Evolutionary conservation across 768 basidiomycete genomes (phyloP).

Genomic region (Termitomyces sp.): DNA sequence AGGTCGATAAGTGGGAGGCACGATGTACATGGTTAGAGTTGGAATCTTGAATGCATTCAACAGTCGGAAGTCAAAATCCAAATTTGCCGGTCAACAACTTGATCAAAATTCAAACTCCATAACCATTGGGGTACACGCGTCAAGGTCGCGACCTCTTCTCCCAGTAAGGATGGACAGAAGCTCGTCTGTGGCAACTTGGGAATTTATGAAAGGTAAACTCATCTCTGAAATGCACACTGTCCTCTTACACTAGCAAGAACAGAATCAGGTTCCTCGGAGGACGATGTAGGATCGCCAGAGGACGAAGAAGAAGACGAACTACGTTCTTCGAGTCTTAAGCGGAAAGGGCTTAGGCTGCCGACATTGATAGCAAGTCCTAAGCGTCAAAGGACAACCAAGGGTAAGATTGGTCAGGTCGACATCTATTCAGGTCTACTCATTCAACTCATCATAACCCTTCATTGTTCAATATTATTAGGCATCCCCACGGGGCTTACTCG

Average conservation of each 20-base stretch:
- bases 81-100: background rate
- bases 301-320: conserved; percentile 7
- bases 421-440: background rate
- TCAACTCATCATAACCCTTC: background rate
- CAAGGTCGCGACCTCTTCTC: background rate
- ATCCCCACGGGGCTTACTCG: background rate
- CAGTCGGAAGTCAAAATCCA: background rate
- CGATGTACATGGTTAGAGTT: conserved; percentile 3
- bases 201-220: conserved; percentile 1
- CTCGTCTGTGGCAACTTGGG: conserved; percentile 7
- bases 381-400: conserved; percentile 5
- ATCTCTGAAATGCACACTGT: background rate
- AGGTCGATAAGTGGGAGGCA: conserved; percentile 9
- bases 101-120: background rate
- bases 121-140: conserved; percentile 3
- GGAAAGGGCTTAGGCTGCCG: conserved; percentile 1
- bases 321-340: conserved; percentile 1
- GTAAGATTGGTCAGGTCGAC: background rate
- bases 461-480: background rate
- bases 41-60: background rate
- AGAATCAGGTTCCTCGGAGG: conserved; percentile 11
- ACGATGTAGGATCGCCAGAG: conserved; percentile 5
- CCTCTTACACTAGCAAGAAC: background rate
- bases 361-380: conserved; percentile 3
- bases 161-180: background rate